A percentile compares a stretch with the other conserved stretches of the same genome.
These are phyloP conservation scores for Pseudogymnoascus sp. DNA, from an alignment of 2,329 filamentous ascomycete species.

Conservation along the genomic window DNA sequence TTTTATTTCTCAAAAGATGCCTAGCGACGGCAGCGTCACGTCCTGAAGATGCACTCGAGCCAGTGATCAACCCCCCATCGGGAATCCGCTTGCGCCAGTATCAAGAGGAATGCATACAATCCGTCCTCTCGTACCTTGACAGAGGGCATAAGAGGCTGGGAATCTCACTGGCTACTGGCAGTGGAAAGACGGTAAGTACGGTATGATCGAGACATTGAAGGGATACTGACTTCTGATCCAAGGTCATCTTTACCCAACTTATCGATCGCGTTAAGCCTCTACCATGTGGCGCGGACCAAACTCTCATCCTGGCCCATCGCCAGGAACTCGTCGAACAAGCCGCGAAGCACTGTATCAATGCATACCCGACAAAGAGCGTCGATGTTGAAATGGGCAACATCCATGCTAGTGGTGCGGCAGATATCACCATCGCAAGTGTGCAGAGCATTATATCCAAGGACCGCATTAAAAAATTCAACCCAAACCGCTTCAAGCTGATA, in stretches of 20 bases:
- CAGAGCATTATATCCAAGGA: constrained; percentile 73
- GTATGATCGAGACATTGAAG: not conserved
- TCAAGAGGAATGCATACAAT: constrained; percentile 85
- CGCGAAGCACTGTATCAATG: constrained; percentile 69
- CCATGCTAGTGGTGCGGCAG: constrained; percentile 71
- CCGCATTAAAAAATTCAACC: constrained; percentile 77
- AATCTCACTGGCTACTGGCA: constrained; percentile 79
- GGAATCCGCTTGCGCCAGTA: constrained; percentile 66
- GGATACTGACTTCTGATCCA: not conserved
- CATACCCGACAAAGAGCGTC: constrained; percentile 74
- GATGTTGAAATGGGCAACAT: constrained; percentile 87
- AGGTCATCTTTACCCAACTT: constrained; percentile 94
- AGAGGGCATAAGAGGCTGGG: constrained; percentile 73
- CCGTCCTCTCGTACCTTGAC: constrained; percentile 63
- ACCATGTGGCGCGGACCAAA: constrained; percentile 58
- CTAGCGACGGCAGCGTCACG: not conserved
- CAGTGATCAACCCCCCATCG: constrained; percentile 11
- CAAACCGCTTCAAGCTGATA: constrained; percentile 74
- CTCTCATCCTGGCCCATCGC: constrained; percentile 85
- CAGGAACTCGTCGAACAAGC: constrained; percentile 94
- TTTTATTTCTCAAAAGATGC: not conserved
- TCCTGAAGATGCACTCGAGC: not conserved
- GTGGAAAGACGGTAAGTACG: constrained; percentile 70
- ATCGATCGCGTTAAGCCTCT: constrained; percentile 66
- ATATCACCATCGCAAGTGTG: constrained; percentile 91